Base-by-base conservation (phyloP, 163 green algal species). In the Chlorella variabilis region DNA sequence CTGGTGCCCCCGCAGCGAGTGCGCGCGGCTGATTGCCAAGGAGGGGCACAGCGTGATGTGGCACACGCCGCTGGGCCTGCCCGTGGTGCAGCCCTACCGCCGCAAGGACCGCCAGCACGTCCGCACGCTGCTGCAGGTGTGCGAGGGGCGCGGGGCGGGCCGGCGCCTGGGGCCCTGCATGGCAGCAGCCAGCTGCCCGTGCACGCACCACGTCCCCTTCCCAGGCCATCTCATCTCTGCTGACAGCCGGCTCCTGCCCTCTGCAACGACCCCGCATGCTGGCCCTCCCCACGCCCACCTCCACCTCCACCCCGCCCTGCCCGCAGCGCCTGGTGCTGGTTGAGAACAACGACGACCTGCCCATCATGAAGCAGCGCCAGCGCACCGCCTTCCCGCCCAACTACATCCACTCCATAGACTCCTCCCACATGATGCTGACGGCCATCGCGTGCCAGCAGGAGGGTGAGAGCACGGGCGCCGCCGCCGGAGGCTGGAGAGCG, bases 351-450 rank as follows among this genome's bases (percentile, higher is more conserved):
- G 82, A 92, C 76, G 71, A 85, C 31, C 71, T 73, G 45, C 85
- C 85, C 29, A 84, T 92, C n/a, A 83, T 90, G 78, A 91, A 92
- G 83, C 65, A 76, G 25, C 85, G 90, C 38, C 97, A 99, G 90
- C 75, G 89, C 42, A 96, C 84, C n/a, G 97, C 95, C 59, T 99
- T 99, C 87, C 92, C 97, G 4, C 97, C 97, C 45, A 99, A 99
- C 89, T 99, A 92, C 89, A 95, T 99, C 74, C 97, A 99, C 90
- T 96, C 88, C 41, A 84, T 99, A 21, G 97, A 99, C 89, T 94
- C 89, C 49, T 91, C 90, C 33, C 97, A 99, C 94, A 99, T 99
- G 97, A 98, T 99, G 97, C 91, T 97, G 85, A 99, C 97, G 2
- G 96, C 96, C 13, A 82, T 94, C 7, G 92, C 77, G 25, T 98